Base-by-base conservation (phyloP, 192 early-diverging fungal genomes). In the Coemansia sp. region DNA sequence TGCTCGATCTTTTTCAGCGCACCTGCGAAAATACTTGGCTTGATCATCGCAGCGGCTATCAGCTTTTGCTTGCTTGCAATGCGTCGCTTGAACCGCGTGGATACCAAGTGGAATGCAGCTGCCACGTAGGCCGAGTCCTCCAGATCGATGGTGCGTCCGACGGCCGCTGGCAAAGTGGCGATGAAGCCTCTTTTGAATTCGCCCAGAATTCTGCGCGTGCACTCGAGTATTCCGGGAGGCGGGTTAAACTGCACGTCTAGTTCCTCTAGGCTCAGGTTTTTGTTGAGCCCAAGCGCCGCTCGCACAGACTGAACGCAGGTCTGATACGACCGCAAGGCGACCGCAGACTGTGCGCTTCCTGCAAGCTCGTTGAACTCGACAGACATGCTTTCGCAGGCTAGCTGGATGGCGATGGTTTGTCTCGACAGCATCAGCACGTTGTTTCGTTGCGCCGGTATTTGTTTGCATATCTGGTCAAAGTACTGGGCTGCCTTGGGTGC, bases 401-500 rank as follows among this genome's bases (percentile, higher is more conserved):
- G 72, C 15, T 77, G 75, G 41, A 82, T 76, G 14, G 74, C 67
- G 7, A 77, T 61, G 20, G 72, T 35, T 43, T 61, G 71, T 34
- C 69, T 65, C 49, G 68, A 70, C 2, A 74, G 68, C 29, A 62
- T 53, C 34, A 74, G 57, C 4, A 59, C 41, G 22, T 59, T 70
- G 61, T 59, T 67, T 22, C 66, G 67, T 35, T 66, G 55, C 14
- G 65, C 43, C 4, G 66, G 42, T 9, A 76, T 46, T 7, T 65
- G 67, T 48, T 68, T 68, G 48, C 66, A 55, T 56, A 82, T 67
- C 38, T 73, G 66, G 53, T 71, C 66, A 46, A 74, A 77, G 43
- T 67, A 77, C 68, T 82, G 80, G 6, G 69, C 66, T n/a, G 80
- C 74, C 41, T 76, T 82, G 48, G 70, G 64, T 17, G 69, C 65